Percentiles rank a stretch among this genome's conserved stretches.
Conservation (phyloP, 768 basidiomycete genomes). For the Lentinula boryana region DNA sequence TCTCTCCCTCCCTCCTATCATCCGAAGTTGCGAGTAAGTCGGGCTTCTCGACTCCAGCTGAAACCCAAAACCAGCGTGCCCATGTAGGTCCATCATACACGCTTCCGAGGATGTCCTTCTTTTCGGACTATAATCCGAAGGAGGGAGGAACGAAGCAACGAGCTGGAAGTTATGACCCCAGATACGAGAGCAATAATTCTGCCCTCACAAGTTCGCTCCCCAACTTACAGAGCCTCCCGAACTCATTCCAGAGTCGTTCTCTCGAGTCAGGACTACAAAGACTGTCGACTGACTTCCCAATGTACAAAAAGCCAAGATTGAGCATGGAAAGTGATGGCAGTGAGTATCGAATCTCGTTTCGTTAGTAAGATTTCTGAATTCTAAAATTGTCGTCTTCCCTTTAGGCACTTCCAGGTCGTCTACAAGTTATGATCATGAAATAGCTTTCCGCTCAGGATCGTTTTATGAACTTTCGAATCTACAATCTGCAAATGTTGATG, state of each 20-base stretch:
- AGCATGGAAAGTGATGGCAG: neutral
- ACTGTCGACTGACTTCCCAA: neutral
- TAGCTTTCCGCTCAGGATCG: neutral
- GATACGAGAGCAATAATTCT: neutral
- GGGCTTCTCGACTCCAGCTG: neutral
- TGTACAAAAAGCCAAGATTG: neutral
- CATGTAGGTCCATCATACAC: neutral
- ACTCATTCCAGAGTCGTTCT: neutral
- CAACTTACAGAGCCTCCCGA: neutral
- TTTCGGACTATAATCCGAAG: neutral
- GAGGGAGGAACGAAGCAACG: neutral
- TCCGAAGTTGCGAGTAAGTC: conserved; percentile 2
- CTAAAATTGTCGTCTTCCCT: neutral
- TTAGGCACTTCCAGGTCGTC: neutral
- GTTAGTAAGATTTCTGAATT: neutral
- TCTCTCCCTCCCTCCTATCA: neutral
- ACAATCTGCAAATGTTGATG: too few relatives aligned
- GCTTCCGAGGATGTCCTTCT: neutral
- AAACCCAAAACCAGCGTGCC: neutral
- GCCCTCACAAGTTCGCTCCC: neutral
- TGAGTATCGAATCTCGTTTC: neutral
- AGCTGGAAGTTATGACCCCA: neutral
- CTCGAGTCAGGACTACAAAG: neutral
- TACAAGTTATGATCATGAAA: neutral
- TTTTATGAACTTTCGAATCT: neutral